Conservation (phyloP, 2,329 filamentous ascomycete species). For the Fusarium verrucosum region DNA sequence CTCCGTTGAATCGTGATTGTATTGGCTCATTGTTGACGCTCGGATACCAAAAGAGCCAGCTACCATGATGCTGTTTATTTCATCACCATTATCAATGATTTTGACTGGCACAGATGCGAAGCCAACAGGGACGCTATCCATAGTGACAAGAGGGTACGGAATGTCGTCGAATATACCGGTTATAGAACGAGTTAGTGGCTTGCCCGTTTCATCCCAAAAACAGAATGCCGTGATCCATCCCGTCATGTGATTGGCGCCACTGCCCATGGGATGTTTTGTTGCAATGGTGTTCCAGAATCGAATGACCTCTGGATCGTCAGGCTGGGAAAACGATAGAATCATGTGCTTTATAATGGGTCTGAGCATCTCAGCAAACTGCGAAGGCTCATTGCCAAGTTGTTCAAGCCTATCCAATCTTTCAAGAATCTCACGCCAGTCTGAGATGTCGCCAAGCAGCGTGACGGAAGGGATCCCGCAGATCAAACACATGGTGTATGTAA, state of each 20-base stretch:
- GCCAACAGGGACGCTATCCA: slow-evolving; percentile 1
- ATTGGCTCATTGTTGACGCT: neutral
- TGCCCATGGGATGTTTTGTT: neutral
- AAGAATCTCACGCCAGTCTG: slow-evolving; percentile 55
- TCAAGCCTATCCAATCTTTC: slow-evolving; percentile 50
- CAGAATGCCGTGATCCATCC: slow-evolving; percentile 36
- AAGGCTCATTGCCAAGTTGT: slow-evolving; percentile 50
- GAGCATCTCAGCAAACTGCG: slow-evolving; percentile 48
- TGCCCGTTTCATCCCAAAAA: slow-evolving; percentile 18
- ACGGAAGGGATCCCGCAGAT: slow-evolving; percentile 64
- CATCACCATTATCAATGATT: slow-evolving; percentile 3
- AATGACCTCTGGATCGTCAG: slow-evolving; percentile 36
- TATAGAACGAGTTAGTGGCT: neutral
- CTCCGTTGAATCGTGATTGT: neutral
- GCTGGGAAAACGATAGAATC: slow-evolving; percentile 49
- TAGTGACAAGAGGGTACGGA: slow-evolving; percentile 2
- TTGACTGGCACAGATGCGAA: slow-evolving; percentile 25
- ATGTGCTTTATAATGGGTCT: slow-evolving; percentile 52
- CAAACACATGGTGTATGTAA: slow-evolving; percentile 36
- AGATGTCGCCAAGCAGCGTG: slow-evolving; percentile 58
- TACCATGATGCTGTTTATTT: slow-evolving; percentile 11
- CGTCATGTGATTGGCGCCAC: neutral
- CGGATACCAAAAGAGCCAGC: slow-evolving; percentile 29
- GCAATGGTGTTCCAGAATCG: slow-evolving; percentile 51
- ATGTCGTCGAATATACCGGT: neutral